Conservation (phyloP, 257 asterid species). For the Solanum dulcamara region DNA sequence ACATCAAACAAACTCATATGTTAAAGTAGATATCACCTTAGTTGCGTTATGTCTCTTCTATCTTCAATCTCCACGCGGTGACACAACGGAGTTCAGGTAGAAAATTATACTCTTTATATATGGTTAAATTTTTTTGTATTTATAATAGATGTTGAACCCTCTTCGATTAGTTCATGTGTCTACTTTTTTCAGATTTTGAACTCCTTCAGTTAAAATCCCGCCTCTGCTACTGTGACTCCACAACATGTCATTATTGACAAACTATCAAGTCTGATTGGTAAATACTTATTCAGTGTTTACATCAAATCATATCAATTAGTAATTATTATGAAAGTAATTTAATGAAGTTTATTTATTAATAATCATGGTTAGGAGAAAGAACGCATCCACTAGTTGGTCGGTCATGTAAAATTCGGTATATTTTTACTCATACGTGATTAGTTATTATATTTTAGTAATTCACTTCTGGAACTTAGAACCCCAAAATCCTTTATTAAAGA, state of each 20-base stretch:
- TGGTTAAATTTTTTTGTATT: too few relatives aligned
- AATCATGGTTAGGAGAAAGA: neutral
- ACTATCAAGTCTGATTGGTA: too few relatives aligned
- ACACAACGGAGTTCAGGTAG: too few relatives aligned
- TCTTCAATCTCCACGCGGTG: neutral
- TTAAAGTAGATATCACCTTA: neutral
- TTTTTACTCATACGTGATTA: neutral
- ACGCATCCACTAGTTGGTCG: neutral
- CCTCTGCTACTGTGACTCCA: too few relatives aligned
- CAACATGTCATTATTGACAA: too few relatives aligned
- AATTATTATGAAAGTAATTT: neutral
- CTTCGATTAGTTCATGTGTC: too few relatives aligned
- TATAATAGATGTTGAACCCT: too few relatives aligned
- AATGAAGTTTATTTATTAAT: neutral
- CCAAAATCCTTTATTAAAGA: neutral
- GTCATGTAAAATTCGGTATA: neutral
- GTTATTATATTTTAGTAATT: neutral
- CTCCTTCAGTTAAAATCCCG: too few relatives aligned
- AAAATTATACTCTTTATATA: too few relatives aligned
- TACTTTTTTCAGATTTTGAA: too few relatives aligned
- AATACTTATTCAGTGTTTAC: too few relatives aligned
- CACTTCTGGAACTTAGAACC: neutral
- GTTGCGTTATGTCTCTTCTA: accelerated
- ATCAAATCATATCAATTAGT: too few relatives aligned
- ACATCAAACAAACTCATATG: neutral